A percentile compares a stretch with the other conserved stretches of the same genome.
Evolutionary conservation across 1,284 basidiomycete species (phyloP).

Genomic region (Golubevia sp.): DNA sequence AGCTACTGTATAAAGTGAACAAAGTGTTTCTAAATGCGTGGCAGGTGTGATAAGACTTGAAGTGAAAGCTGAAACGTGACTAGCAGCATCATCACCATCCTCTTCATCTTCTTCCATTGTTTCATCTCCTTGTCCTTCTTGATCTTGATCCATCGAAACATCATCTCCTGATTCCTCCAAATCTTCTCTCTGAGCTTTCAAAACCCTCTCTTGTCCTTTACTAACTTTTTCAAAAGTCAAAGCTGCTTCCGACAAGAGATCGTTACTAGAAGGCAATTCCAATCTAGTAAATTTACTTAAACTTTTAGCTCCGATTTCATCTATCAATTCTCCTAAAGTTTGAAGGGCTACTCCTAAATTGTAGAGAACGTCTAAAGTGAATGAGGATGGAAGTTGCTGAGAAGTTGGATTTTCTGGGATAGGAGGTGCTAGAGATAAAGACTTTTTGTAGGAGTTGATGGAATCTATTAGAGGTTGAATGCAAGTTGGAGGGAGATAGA

Average conservation of each 20-base stretch:
- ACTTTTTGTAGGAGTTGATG: conserved; percentile 12
- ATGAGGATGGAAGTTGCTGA: conserved; percentile 20
- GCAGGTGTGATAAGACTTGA: conserved; percentile 31
- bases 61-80: conserved; percentile 25
- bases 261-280: background rate
- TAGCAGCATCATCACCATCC: conserved; percentile 5
- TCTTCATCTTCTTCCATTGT: conserved; percentile 3
- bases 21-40: conserved; percentile 26
- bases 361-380: conserved; percentile 26
- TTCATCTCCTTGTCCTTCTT: background rate
- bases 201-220: background rate
- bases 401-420: background rate
- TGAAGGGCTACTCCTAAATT: conserved; percentile 23
- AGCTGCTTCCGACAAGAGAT: background rate
- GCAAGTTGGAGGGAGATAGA: conserved; percentile 23
- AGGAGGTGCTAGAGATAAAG: conserved; percentile 17
- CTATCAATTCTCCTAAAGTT: conserved; percentile 25
- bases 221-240: conserved; percentile 19
- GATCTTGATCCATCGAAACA: conserved; percentile 16
- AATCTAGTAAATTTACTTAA: background rate
- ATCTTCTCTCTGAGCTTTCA: background rate
- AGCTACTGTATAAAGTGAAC: conserved; percentile 16
- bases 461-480: conserved; percentile 16
- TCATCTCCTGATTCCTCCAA: background rate
- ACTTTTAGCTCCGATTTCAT: conserved; percentile 18